Conservation (phyloP, 352 stramenopile genomes). For the Globisporangium okanoganense region DNA sequence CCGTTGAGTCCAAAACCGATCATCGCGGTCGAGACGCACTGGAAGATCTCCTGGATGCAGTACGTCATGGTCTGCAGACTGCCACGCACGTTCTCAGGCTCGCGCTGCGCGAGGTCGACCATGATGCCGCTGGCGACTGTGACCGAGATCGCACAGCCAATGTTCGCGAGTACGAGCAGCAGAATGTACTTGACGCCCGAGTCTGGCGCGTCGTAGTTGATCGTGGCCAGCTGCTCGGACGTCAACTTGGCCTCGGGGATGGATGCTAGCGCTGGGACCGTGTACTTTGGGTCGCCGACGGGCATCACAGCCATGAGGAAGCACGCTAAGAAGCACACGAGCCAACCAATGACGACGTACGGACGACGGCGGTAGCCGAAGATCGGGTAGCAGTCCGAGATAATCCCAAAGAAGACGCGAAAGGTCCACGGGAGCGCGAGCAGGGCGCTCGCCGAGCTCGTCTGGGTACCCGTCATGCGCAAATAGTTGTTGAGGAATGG, state of each 20-base stretch:
- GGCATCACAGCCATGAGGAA: constrained; percentile 34
- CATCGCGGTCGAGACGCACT: constrained; percentile 40
- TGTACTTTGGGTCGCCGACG: constrained; percentile 50
- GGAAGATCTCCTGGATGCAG: constrained; percentile 27
- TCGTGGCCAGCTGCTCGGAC: constrained; percentile 30
- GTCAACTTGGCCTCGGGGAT: constrained; percentile 29
- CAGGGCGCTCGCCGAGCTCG: constrained; percentile 23
- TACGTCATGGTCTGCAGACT: constrained; percentile 57
- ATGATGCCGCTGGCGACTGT: constrained; percentile 42
- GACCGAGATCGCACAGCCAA: constrained; percentile 51
- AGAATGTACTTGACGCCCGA: constrained; percentile 35
- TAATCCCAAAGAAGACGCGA: too few species aligned
- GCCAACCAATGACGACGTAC: constrained; percentile 65
- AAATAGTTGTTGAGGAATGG: too few species aligned
- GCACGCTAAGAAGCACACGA: constrained; percentile 25
- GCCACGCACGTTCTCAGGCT: constrained; percentile 39
- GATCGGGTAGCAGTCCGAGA: constrained; percentile 38
- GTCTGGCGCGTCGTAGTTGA: constrained; percentile 44
- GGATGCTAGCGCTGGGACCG: constrained; percentile 29
- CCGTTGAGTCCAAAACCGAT: constrained; percentile 58
- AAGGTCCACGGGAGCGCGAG: constrained; percentile 48
- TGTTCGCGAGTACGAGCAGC: constrained; percentile 46
- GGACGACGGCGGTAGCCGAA: constrained; percentile 35
- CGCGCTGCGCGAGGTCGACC: constrained; percentile 58
- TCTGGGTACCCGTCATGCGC: too few species aligned